Conservation (phyloP, 1,139 yeast species). For the Insectozyma bohioensis region DNA sequence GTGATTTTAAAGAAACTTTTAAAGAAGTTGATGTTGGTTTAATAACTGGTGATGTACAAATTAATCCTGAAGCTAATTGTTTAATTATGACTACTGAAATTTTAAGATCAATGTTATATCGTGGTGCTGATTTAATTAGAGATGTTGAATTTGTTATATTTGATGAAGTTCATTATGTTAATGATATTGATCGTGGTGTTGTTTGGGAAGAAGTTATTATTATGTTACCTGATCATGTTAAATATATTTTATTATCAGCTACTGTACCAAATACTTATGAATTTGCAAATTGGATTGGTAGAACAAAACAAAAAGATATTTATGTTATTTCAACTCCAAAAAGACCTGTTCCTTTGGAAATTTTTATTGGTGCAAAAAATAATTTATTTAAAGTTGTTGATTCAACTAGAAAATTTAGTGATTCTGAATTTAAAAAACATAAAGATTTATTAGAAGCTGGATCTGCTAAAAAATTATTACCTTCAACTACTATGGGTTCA, state of each 20-base stretch:
- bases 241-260: constrained; percentile 84
- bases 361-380: constrained; percentile 74
- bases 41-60: constrained; percentile 97
- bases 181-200: constrained; percentile 96
- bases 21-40: constrained; percentile 85
- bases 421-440: constrained; percentile 63
- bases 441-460: constrained; percentile 45
- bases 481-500: constrained; percentile 40
- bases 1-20: constrained; percentile 85
- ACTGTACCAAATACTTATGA: constrained; percentile 98
- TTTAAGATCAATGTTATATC: constrained; percentile 87
- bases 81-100: constrained; percentile 98
- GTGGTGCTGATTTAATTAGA: constrained; percentile 94
- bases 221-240: constrained; percentile 93
- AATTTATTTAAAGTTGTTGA: constrained; percentile 71
- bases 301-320: constrained; percentile 93
- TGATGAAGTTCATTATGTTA: constrained; percentile 97
- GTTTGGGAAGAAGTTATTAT: constrained; percentile 99
- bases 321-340: constrained; percentile 95
- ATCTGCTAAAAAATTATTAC: constrained; percentile 23
- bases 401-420: constrained; percentile 67
- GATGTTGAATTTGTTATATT: constrained; percentile 97
- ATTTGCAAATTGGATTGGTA: constrained; percentile 97
- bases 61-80: constrained; percentile 96
- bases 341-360: constrained; percentile 93